Base-by-base conservation (phyloP, 2,329 filamentous ascomycete species). In the Pseudocercospora eumusae region DNA sequence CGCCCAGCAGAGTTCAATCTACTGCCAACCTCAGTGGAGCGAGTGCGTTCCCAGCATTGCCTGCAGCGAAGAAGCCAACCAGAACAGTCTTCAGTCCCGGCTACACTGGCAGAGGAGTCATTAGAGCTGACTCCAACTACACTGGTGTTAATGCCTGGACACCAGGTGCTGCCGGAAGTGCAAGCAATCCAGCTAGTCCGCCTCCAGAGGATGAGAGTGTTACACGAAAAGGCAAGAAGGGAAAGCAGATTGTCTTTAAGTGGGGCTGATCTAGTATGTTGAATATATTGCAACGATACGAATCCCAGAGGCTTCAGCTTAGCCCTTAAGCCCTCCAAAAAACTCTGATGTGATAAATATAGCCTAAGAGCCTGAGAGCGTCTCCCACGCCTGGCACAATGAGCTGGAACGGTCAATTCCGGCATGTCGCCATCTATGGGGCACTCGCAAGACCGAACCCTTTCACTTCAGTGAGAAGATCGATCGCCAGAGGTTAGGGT, bases 31-130 rank as follows among this genome's bases (percentile, higher is more conserved):
- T 71, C 21, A 57, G 69, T 63, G 62, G 67, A 7, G 70, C 74
- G 9, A 88, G 93, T 65, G 86, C 87, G 0, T 97, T 97, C 76
- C 93, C 93, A 0, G 88, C 92, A 1, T 82, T 97, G 0, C 93
- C 93, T 0, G 82, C 87, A 0, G 92, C 92, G 1, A 84, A 90
- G 0, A 97, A 87, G 69, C 85, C 85, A 3, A 84, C 82, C 44
- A 83, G 81, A 33, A 81, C 83, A 9, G 76, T 81, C 36, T 82
- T 82, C 72, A 80, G 75, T 31, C 81, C 81, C 3, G 81, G 81
- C 3, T 82, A 82, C 69, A 78, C 74, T 25, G 80, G 80, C 5
- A 70, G 74, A 33, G 79, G 78, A 47, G 77, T 77, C 42, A 75
- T 79, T 67, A 76, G 79, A 62, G 75, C 76, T 65, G 77, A 78